Evolutionary conservation across 257 asterid species (phyloP).

Genomic region (Przewalskia tangutica): DNA sequence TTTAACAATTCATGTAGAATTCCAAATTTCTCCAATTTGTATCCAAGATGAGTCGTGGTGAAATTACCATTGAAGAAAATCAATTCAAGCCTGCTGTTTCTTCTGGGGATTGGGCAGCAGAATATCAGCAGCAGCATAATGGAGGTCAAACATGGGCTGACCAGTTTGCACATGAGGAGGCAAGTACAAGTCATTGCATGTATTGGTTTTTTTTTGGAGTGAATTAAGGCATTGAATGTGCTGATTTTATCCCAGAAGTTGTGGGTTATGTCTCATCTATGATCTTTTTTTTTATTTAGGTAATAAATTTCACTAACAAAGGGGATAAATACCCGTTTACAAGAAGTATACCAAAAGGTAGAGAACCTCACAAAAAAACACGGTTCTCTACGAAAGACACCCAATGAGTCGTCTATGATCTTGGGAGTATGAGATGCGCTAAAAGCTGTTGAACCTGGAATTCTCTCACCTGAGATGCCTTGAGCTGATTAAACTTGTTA

Average conservation of each 20-base stretch:
- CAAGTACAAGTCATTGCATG: slow-evolving; percentile 18
- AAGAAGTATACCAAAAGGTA: no score
- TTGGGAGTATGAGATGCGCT: not conserved
- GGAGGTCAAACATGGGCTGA: slow-evolving; percentile 88
- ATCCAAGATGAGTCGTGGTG: slow-evolving; percentile 99
- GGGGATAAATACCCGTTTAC: no score
- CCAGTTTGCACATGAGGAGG: slow-evolving; percentile 84
- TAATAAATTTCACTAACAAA: no score
- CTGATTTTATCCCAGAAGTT: not conserved
- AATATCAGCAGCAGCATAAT: slow-evolving; percentile 68
- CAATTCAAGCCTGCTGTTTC: slow-evolving; percentile 75
- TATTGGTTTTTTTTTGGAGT: not conserved
- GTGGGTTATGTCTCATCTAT: not conserved
- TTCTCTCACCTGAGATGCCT: not conserved
- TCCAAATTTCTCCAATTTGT: slow-evolving; percentile 94
- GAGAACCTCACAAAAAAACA: no score
- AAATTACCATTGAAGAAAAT: slow-evolving; percentile 80
- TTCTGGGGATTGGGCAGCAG: slow-evolving; percentile 92
- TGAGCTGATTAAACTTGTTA: not conserved
- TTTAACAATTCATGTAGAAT: slow-evolving; percentile 40
- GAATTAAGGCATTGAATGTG: not conserved
- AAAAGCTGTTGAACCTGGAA: not conserved
- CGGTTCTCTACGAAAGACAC: no score
- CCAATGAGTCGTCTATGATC: not conserved
- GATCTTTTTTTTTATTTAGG: not conserved